Conservation (phyloP, 805 yeast species). For the Zygosaccharomyces pseudorouxii region DNA sequence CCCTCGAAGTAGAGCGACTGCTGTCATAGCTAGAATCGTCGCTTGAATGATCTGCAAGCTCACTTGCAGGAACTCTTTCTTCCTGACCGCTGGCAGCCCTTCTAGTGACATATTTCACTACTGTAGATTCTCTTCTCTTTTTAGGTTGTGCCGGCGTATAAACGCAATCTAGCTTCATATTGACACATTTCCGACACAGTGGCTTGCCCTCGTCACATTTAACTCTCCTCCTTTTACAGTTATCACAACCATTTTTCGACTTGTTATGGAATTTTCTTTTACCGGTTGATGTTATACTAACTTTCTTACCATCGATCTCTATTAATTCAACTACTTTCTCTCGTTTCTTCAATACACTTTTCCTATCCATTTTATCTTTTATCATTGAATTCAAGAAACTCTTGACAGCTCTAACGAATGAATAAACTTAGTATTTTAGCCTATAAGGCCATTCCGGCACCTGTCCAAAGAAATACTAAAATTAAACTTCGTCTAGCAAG, state of each 20-base stretch:
- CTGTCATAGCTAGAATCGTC: constrained; percentile 10
- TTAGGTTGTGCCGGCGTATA: constrained; percentile 39
- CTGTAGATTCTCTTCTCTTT: constrained; percentile 20
- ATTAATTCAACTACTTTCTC: constrained; percentile 33
- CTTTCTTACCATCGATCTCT: constrained; percentile 39
- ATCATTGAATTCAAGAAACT: background rate
- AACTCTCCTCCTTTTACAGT: constrained; percentile 85
- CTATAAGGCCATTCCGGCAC: constrained; percentile 6
- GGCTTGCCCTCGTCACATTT: constrained; percentile 91
- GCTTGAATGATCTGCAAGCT: constrained; percentile 5
- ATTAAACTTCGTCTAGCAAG: background rate
- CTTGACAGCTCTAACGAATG: background rate
- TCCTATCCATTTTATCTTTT: constrained; percentile 9
- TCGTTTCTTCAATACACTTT: constrained; percentile 14
- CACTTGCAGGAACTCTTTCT: constrained; percentile 12
- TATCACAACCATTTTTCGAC: constrained; percentile 82
- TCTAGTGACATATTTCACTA: constrained; percentile 17
- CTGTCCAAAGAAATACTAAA: background rate
- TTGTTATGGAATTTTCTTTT: constrained; percentile 87
- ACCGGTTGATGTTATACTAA: constrained; percentile 47
- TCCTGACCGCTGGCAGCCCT: constrained; percentile 15
- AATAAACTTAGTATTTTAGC: background rate
- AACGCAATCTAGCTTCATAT: constrained; percentile 74
- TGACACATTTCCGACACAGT: constrained; percentile 68
- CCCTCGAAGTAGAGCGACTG: constrained; percentile 9